These are phyloP conservation scores for Zychaea mexicana DNA, from an alignment of 371 early-diverging fungal genomes.

Conservation along the genomic window DNA sequence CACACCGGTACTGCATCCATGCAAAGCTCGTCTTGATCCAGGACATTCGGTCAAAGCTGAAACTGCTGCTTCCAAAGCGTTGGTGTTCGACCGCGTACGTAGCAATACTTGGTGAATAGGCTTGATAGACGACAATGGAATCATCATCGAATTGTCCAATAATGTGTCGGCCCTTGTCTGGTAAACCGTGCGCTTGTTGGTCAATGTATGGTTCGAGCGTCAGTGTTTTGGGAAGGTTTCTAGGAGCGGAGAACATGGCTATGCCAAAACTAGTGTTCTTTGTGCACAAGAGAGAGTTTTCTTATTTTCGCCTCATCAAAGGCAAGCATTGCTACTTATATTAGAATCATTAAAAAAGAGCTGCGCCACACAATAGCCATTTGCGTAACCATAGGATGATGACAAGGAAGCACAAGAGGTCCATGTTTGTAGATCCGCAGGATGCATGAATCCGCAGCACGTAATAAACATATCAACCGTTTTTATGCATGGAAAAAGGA, in stretches of 20 bases:
- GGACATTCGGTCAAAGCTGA: constrained; percentile 37
- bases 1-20: constrained; percentile 53
- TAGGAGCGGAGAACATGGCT: neutral
- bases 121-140: constrained; percentile 47
- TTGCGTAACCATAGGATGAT: no score
- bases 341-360: no score
- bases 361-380: no score
- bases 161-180: constrained; percentile 18
- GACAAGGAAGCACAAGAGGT: no score
- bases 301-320: no score
- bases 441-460: no score
- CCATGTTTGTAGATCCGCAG: no score
- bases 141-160: constrained; percentile 26
- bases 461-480: neutral
- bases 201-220: constrained; percentile 7
- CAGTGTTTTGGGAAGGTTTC: constrained; percentile 7
- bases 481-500: neutral
- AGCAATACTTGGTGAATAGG: constrained; percentile 33
- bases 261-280: no score
- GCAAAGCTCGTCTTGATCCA: constrained; percentile 52
- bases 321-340: no score
- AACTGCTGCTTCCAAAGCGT: constrained; percentile 21
- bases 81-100: constrained; percentile 26
- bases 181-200: neutral
- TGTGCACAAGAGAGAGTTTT: no score